Percentiles rank a stretch among this genome's conserved stretches.
phyloP scores from a whole-genome alignment of 352 stramenopile genomes.

The Halophytophthora polymorphica region DNA sequence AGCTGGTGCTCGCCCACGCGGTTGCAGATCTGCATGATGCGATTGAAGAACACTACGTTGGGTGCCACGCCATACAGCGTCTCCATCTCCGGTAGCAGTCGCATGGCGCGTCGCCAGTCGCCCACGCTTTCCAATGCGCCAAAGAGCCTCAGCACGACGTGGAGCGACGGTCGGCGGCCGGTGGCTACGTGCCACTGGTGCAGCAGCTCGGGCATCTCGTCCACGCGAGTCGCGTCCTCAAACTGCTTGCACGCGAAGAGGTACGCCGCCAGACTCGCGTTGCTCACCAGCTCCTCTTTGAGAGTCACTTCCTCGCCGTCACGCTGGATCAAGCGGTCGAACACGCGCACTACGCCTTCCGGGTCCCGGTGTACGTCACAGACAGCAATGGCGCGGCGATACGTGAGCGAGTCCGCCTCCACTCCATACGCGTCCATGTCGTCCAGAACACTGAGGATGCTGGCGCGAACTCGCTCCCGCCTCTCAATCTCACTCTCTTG shows the following conservation, averaged over 20 bases:
- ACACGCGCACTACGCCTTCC: slow-evolving; percentile 32
- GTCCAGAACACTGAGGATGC: slow-evolving; percentile 23
- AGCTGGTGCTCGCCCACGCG: slow-evolving; percentile 38
- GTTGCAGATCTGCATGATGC: slow-evolving; percentile 72
- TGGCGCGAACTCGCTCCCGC: slow-evolving; percentile 19
- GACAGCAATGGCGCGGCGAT: slow-evolving; percentile 33
- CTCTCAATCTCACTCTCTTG: slow-evolving; percentile 9
- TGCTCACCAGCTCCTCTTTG: slow-evolving; percentile 27
- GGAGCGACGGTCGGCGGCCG: slow-evolving; percentile 18
- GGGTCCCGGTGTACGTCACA: slow-evolving; percentile 41
- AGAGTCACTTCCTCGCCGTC: slow-evolving; percentile 8
- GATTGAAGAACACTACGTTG: slow-evolving; percentile 45
- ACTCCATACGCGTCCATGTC: slow-evolving; percentile 27
- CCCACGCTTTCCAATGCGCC: slow-evolving; percentile 41
- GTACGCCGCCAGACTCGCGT: slow-evolving; percentile 40
- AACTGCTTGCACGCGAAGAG: slow-evolving; percentile 31
- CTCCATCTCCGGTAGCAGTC: slow-evolving; percentile 44
- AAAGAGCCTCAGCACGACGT: slow-evolving; percentile 42
- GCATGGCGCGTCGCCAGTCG: slow-evolving; percentile 46
- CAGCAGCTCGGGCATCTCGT: slow-evolving; percentile 30
- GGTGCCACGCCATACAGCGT: slow-evolving; percentile 37
- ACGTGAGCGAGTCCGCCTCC: slow-evolving; percentile 26
- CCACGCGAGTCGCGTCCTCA: slow-evolving; percentile 29
- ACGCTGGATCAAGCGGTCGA: slow-evolving; percentile 30
- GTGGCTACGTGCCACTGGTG: slow-evolving; percentile 34